phyloP scores from a whole-genome alignment of 148 eudicot genomes.

The Bassia scoparia region DNA sequence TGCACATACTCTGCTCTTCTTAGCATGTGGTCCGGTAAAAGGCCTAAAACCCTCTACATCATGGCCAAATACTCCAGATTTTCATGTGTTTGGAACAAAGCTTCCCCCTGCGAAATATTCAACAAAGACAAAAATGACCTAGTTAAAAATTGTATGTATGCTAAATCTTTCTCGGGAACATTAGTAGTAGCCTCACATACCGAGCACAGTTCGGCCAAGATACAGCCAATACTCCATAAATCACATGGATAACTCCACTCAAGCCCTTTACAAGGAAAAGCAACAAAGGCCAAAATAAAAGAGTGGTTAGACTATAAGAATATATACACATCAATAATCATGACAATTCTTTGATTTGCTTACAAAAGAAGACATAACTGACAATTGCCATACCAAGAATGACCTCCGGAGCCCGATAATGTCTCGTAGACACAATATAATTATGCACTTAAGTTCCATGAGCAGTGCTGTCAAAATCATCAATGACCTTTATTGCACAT shows the following conservation, averaged over 20 bases:
- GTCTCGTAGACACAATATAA: slow-evolving; percentile 60
- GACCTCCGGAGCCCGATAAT: slow-evolving; percentile 72
- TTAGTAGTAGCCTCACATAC: slow-evolving; percentile 31
- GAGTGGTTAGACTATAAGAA: neutral
- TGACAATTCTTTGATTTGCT: neutral
- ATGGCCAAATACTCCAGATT: slow-evolving; percentile 64
- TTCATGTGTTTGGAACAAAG: slow-evolving; percentile 64
- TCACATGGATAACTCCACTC: slow-evolving; percentile 72
- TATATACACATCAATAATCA: neutral
- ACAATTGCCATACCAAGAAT: slow-evolving; percentile 48
- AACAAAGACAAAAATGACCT: neutral
- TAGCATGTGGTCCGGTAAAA: slow-evolving; percentile 53
- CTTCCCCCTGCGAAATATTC: slow-evolving; percentile 49
- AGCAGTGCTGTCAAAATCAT: slow-evolving; percentile 69
- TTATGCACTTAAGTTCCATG: slow-evolving; percentile 47
- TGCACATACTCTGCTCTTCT: slow-evolving; percentile 53
- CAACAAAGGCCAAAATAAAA: neutral
- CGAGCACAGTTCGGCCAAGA: slow-evolving; percentile 59
- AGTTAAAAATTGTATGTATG: neutral
- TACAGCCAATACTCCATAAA: slow-evolving; percentile 67
- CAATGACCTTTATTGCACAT: slow-evolving; percentile 61
- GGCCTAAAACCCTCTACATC: slow-evolving; percentile 67
- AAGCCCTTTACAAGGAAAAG: slow-evolving; percentile 35
- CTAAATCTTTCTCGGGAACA: slow-evolving; percentile 4
- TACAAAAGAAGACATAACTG: neutral